These are phyloP conservation scores for Talaromyces sp. DNA, from an alignment of 2,329 filamentous ascomycete species.

Conservation along the genomic window DNA sequence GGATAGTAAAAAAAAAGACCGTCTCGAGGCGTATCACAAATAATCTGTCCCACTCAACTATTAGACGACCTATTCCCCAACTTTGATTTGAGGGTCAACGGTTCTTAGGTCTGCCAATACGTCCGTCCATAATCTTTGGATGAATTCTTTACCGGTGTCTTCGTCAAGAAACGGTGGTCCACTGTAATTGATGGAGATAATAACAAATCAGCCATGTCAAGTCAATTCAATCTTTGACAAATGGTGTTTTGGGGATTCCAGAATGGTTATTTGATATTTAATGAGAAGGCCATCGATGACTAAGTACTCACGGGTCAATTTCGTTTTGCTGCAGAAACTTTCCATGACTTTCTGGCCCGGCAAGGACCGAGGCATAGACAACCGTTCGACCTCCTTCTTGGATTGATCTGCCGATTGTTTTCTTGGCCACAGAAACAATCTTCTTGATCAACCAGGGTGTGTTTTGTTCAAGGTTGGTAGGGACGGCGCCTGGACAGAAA, in stretches of 20 bases:
- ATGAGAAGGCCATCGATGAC: background rate
- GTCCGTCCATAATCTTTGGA: background rate
- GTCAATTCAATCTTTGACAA: background rate
- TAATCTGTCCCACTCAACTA: too few relatives aligned
- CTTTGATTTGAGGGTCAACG: background rate
- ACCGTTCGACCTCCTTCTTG: constrained; percentile 13
- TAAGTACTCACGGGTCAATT: constrained; percentile 9
- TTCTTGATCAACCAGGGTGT: constrained; percentile 9
- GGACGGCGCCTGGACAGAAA: constrained; percentile 18
- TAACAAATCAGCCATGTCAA: background rate
- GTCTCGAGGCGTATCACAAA: too few relatives aligned
- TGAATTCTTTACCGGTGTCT: background rate
- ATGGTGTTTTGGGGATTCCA: background rate
- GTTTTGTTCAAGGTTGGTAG: constrained; percentile 9
- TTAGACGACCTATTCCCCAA: background rate
- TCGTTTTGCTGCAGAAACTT: constrained; percentile 14
- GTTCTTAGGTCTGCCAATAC: background rate
- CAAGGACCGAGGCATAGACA: constrained; percentile 14
- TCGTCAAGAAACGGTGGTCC: constrained; percentile 2
- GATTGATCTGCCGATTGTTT: constrained; percentile 9
- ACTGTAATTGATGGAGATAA: background rate
- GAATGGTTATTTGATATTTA: background rate
- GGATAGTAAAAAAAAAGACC: background rate
- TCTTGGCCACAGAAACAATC: constrained; percentile 6
- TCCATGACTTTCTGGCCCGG: constrained; percentile 16